These are phyloP conservation scores for Musa acuminata DNA, from an alignment of 176 grass and related monocot genomes.

Conservation along the genomic window DNA sequence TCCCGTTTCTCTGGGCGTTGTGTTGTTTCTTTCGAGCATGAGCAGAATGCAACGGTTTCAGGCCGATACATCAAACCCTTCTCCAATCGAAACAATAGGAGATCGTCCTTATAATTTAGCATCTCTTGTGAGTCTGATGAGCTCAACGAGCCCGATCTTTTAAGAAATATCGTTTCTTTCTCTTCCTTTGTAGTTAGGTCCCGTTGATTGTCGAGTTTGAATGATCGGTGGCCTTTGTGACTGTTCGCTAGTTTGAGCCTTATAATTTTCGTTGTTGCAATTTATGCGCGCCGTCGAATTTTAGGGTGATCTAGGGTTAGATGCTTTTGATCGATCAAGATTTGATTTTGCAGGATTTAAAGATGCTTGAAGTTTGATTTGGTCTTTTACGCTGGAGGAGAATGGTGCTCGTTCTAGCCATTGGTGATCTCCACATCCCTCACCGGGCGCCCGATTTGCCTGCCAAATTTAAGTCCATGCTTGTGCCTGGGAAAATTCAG, in stretches of 20 bases:
- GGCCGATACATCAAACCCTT: neutral
- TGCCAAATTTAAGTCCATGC: constrained; percentile 97
- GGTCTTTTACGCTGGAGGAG: neutral
- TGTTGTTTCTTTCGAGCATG: neutral
- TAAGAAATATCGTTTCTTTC: neutral
- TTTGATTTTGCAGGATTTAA: neutral
- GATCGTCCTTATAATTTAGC: neutral
- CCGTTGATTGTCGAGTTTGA: neutral
- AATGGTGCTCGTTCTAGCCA: constrained; percentile 59
- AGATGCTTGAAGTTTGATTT: neutral
- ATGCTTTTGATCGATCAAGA: neutral
- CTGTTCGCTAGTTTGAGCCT: too few species aligned
- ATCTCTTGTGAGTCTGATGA: neutral
- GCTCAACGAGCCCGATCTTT: too few species aligned
- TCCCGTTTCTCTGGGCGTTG: neutral
- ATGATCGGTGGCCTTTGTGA: too few species aligned
- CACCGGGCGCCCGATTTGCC: constrained; percentile 79
- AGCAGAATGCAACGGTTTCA: neutral
- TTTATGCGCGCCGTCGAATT: neutral
- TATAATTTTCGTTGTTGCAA: too few species aligned
- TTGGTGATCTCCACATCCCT: constrained; percentile 95
- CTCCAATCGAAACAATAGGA: neutral
- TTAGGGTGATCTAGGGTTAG: neutral
- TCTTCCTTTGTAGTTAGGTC: neutral
- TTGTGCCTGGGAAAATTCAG: constrained; percentile 97